phyloP scores from a whole-genome alignment of 495 filamentous ascomycete genomes.

The Terfezia claveryi region DNA sequence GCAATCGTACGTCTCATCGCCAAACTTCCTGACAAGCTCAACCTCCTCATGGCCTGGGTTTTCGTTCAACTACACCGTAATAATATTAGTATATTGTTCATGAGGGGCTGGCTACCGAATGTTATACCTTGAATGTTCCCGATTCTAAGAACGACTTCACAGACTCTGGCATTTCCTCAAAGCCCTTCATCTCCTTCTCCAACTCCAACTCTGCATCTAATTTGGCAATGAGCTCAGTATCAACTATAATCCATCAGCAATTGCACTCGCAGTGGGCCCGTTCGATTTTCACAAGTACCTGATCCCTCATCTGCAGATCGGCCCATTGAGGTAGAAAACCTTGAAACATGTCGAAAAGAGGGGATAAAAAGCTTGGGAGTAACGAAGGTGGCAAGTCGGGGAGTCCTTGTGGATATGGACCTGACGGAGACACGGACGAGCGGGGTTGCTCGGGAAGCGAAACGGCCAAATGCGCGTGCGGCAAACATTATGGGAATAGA shows the following conservation, averaged over 20 bases:
- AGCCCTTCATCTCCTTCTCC: slow-evolving; percentile 35
- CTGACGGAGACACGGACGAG: slow-evolving; percentile 2
- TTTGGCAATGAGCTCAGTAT: slow-evolving; percentile 55
- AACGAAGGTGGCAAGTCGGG: background rate
- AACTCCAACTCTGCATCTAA: slow-evolving; percentile 53
- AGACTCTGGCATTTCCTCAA: slow-evolving; percentile 34
- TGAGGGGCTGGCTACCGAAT: background rate
- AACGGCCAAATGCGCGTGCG: slow-evolving; percentile 7
- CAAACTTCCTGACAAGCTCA: slow-evolving; percentile 55
- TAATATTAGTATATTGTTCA: background rate
- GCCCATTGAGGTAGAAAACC: slow-evolving; percentile 11
- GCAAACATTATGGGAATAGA: slow-evolving; percentile 10
- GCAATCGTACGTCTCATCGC: slow-evolving; percentile 40
- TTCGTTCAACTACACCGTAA: background rate
- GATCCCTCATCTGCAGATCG: slow-evolving; percentile 10
- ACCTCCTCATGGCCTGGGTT: slow-evolving; percentile 64
- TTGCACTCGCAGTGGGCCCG: too few relatives aligned
- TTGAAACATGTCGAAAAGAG: background rate
- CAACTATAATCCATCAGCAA: slow-evolving; percentile 24
- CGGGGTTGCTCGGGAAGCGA: slow-evolving; percentile 2
- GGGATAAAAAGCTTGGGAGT: background rate
- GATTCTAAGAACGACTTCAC: slow-evolving; percentile 55
- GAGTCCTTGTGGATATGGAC: slow-evolving; percentile 2
- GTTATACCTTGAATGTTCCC: slow-evolving; percentile 32
- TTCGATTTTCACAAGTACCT: slow-evolving; percentile 20